Percentiles rank a stretch among this genome's conserved stretches.
These are phyloP conservation scores for Massarina eburnea DNA, from an alignment of 2,329 filamentous ascomycete genomes.

Conservation along the genomic window DNA sequence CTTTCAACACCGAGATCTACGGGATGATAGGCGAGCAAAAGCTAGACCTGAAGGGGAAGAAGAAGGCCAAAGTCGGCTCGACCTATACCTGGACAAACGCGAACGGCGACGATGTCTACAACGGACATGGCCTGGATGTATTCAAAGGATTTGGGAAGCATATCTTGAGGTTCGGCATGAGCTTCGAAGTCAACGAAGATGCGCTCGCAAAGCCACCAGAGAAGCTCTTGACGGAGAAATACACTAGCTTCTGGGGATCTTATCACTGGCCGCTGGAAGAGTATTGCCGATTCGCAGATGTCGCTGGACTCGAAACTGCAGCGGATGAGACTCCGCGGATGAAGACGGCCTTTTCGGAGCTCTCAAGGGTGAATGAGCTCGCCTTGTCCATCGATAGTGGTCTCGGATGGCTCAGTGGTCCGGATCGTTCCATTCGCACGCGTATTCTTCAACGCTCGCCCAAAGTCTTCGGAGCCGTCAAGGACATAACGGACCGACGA, in stretches of 20 bases:
- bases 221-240: conserved; percentile 58
- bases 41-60: conserved; percentile 40
- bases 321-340: conserved; percentile 66
- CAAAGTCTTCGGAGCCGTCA: conserved; percentile 50
- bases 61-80: conserved; percentile 28
- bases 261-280: conserved; percentile 65
- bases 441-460: conserved; percentile 48
- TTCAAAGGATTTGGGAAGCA: conserved; percentile 63
- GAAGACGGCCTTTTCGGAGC: conserved; percentile 60
- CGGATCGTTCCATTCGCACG: conserved; percentile 57
- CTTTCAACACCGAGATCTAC: conserved; percentile 66
- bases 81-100: conserved; percentile 47
- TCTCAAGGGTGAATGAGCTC: conserved; percentile 61
- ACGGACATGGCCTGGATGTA: conserved; percentile 63
- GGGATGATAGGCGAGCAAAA: conserved; percentile 50
- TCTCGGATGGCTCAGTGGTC: conserved; percentile 66
- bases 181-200: conserved; percentile 66
- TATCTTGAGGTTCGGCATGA: conserved; percentile 66
- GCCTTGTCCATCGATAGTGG: conserved; percentile 68
- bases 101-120: conserved; percentile 48
- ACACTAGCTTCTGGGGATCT: conserved; percentile 63
- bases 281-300: conserved; percentile 61
- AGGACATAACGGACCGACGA: conserved; percentile 42
- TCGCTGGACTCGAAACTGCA: conserved; percentile 62
- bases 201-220: conserved; percentile 53